These are phyloP conservation scores for Globisporangium apiculatum DNA, from an alignment of 352 stramenopile species.

Conservation along the genomic window DNA sequence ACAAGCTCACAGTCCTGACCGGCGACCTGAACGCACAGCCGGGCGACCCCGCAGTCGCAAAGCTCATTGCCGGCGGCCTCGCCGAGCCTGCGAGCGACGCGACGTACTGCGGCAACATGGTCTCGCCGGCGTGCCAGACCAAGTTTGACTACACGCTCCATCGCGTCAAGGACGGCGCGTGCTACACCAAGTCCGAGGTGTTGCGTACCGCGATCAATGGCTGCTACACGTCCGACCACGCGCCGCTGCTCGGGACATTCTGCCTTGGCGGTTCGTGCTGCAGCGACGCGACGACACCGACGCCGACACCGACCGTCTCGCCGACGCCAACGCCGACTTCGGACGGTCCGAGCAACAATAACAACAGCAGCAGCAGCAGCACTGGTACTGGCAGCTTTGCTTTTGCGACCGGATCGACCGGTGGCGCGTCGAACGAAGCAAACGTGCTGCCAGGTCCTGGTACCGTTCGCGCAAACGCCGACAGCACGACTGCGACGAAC, in stretches of 20 bases:
- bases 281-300: slow-evolving; percentile 14
- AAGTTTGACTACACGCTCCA: slow-evolving; percentile 70
- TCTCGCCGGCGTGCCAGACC: slow-evolving; percentile 39
- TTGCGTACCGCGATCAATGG: slow-evolving; percentile 53
- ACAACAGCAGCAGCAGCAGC: neutral
- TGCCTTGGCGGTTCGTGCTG: slow-evolving; percentile 59
- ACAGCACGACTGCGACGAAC: neutral
- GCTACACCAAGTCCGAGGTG: slow-evolving; percentile 42
- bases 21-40: slow-evolving; percentile 65
- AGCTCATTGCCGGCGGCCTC: slow-evolving; percentile 37
- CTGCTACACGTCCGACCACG: slow-evolving; percentile 76
- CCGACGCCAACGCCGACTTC: slow-evolving; percentile 1
- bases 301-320: slow-evolving; percentile 3
- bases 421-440: slow-evolving; percentile 8
- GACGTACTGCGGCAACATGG: slow-evolving; percentile 70
- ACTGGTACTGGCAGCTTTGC: neutral
- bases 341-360: neutral
- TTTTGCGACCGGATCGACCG: neutral
- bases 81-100: slow-evolving; percentile 31
- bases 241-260: slow-evolving; percentile 44
- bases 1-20: slow-evolving; percentile 55
- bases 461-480: neutral
- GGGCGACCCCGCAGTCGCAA: slow-evolving; percentile 54
- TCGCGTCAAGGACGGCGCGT: slow-evolving; percentile 30
- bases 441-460: slow-evolving; percentile 10